Evolutionary conservation across 1,284 basidiomycete genomes (phyloP), one percentile per base, ranked within the genome.

Genomic region (Ustilago curta): DNA sequence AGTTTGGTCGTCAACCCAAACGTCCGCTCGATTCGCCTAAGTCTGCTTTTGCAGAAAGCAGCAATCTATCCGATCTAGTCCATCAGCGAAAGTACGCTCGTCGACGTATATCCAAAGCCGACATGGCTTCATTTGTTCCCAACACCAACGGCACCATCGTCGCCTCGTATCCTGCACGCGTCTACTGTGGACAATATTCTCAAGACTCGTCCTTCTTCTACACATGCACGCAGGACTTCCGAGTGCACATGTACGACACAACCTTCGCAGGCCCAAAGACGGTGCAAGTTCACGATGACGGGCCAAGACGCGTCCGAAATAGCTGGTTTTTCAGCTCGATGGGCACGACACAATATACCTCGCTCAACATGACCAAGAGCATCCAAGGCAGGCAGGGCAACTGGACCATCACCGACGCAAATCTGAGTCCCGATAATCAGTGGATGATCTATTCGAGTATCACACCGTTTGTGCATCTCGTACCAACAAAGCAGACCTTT

Each of bases 181-280:
- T 95, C 35, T 99, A 99, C 83, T 93, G 91, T 12, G 97, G 94
- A 0, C 95, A 97, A 84, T 98, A 91, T 85, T 95, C 93, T 70
- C 85, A 84, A 51, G 76, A 78, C 43, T 79, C 84, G 40, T 80
- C 83, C 32, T 84, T 86, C 79, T 82, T 85, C 84, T 87, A 88
- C 76, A 85, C 87, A 53, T 83, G 70, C 44, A 84, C 83, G 25
- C 56, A 81, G 91, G 93, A 95, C 84, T 97, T 95, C 83, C 90
- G 89, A 45, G 87, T 97, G 6, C 77, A 81, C 43, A 73, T 74
- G 68, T 70, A 74, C 66, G 69, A 69, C 49, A 73, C 66, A 4
- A 76, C 74, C 32, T 31, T 59, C 11, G 53, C 70, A 29, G 66
- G 70, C 0, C 60, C 70, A 4, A 54, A 52, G 23, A 69, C 48